These are phyloP conservation scores for Trichoderma virens DNA, from an alignment of 495 filamentous ascomycete species.

Conservation along the genomic window DNA sequence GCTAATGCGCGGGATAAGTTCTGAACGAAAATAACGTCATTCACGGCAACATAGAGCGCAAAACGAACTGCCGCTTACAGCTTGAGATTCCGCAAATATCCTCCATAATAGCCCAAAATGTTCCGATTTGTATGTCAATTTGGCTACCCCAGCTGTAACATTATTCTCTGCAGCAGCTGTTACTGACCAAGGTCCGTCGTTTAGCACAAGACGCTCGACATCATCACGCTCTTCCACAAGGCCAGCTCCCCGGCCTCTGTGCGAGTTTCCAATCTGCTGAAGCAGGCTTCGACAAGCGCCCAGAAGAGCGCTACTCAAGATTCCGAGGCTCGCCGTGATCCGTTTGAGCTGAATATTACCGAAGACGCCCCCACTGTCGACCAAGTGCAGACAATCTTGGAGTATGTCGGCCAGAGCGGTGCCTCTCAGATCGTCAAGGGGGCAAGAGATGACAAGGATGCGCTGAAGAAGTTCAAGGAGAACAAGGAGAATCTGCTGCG, in stretches of 20 bases:
- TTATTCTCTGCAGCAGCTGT: neutral
- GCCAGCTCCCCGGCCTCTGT: slow-evolving; percentile 56
- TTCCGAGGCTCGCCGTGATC: slow-evolving; percentile 42
- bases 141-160: neutral
- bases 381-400: slow-evolving; percentile 79
- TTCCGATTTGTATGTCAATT: slow-evolving; percentile 20
- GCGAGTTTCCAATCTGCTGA: slow-evolving; percentile 62
- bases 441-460: slow-evolving; percentile 63
- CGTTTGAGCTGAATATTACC: slow-evolving; percentile 82
- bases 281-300: slow-evolving; percentile 61
- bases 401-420: slow-evolving; percentile 59
- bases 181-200: slow-evolving; percentile 11
- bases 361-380: slow-evolving; percentile 73
- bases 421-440: slow-evolving; percentile 59
- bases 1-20: neutral
- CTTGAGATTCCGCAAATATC: neutral
- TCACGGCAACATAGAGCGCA: neutral
- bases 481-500: slow-evolving; percentile 53
- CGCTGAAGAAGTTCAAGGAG: slow-evolving; percentile 62
- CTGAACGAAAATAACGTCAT: neutral
- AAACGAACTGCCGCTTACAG: neutral
- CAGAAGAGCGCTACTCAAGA: slow-evolving; percentile 52
- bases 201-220: slow-evolving; percentile 76
- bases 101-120: slow-evolving; percentile 14
- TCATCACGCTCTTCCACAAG: slow-evolving; percentile 93